Conservation (phyloP, 2,329 filamentous ascomycete species). For the Verticillium nubilum region DNA sequence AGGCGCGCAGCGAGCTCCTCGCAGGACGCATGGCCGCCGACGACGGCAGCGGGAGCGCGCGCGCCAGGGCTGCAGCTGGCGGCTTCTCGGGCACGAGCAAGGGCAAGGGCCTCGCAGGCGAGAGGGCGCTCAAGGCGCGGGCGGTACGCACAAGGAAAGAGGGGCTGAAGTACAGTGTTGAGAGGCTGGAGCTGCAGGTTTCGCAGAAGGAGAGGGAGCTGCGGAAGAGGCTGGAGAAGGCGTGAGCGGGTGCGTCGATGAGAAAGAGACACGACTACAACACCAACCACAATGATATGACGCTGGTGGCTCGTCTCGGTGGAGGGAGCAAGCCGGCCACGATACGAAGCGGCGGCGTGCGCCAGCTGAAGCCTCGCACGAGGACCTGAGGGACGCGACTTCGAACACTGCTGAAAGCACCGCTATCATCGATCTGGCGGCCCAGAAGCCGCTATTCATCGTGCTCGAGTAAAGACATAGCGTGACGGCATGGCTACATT, state of each 20-base stretch:
- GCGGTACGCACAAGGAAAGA: slow-evolving; percentile 78
- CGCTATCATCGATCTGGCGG: no score
- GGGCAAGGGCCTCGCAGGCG: slow-evolving; percentile 39
- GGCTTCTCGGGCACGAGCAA: slow-evolving; percentile 6
- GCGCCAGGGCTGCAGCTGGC: background rate
- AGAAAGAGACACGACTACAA: background rate
- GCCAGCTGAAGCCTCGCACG: no score
- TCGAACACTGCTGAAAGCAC: no score
- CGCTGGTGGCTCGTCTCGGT: background rate
- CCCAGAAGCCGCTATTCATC: no score
- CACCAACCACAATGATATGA: slow-evolving; percentile 5
- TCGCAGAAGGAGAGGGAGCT: slow-evolving; percentile 64
- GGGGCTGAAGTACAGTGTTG: slow-evolving; percentile 78
- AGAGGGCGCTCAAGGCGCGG: slow-evolving; percentile 45
- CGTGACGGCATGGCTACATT: no score
- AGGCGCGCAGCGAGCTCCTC: slow-evolving; percentile 77
- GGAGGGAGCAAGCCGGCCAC: background rate
- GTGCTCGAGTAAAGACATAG: no score
- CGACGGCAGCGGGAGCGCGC: slow-evolving; percentile 3
- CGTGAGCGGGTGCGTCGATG: slow-evolving; percentile 10
- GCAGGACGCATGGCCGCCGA: slow-evolving; percentile 55
- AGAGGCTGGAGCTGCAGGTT: slow-evolving; percentile 81
- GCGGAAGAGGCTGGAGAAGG: slow-evolving; percentile 40
- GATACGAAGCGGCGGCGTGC: no score
- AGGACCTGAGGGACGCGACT: no score